Evolutionary conservation across 139 green algal species (phyloP).

Genomic region (Klebsormidium nitens): DNA sequence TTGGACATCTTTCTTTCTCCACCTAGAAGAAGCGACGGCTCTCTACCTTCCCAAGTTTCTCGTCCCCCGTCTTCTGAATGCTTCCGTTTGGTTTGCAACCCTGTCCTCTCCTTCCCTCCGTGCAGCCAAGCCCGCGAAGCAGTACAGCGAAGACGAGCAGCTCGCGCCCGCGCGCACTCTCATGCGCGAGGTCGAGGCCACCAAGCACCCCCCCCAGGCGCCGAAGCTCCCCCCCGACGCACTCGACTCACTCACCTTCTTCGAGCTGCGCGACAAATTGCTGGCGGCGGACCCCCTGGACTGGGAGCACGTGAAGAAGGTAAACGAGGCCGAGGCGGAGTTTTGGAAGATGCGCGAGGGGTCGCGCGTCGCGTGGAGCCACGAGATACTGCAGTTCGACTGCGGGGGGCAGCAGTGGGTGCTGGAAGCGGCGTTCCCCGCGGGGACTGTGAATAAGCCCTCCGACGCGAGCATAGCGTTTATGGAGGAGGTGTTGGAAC

Average conservation of each 20-base stretch:
- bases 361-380: conserved; percentile 53
- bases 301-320: conserved; percentile 56
- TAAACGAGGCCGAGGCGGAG: conserved; percentile 87
- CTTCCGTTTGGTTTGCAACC: too few species aligned
- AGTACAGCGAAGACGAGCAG: neutral
- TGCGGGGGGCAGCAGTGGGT: conserved; percentile 98
- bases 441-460: neutral
- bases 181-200: too few species aligned
- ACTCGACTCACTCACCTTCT: conserved; percentile 20
- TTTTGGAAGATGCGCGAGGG: conserved; percentile 64
- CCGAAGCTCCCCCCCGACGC: neutral
- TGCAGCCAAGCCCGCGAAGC: too few species aligned
- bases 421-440: conserved; percentile 74
- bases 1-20: too few species aligned
- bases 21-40: too few species aligned
- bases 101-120: too few species aligned
- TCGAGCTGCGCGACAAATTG: conserved; percentile 74
- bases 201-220: too few species aligned
- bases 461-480: conserved; percentile 56
- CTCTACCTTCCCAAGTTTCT: too few species aligned
- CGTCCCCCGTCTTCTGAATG: too few species aligned
- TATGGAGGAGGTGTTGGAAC: conserved; percentile 69
- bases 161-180: neutral
- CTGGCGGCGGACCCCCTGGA: conserved; percentile 66
- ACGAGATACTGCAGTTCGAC: conserved; percentile 96